Evolutionary conservation across 2,329 filamentous ascomycete genomes (phyloP), one percentile per base, ranked within the genome.

Genomic region (Juglanconis juglandina): DNA sequence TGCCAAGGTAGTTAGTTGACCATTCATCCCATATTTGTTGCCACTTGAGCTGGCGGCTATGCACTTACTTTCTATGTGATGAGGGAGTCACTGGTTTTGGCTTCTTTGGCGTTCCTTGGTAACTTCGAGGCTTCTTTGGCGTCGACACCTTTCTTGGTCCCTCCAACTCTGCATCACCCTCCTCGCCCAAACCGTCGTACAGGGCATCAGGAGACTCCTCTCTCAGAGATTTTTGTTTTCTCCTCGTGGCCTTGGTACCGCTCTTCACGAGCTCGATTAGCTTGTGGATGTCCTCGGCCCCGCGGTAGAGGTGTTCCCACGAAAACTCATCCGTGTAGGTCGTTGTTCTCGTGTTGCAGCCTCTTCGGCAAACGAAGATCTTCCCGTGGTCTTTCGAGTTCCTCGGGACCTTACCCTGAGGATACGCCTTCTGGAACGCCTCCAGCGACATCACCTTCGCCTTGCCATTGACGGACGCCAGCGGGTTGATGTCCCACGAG

Each of bases 301-400:
- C 87, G 0, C 78, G 79, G 67, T 91, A 96, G 2, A 96, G 76
- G 48, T 96, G 86, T 70, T 97, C 92, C 95, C 95, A 99, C 1
- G 84, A 73, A 66, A 99, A 96, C 68, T 97, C 92, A 13, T 95
- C 87, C 0, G 94, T 97, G 71, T 98, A 99, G 30, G 87, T 92
- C 24, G 92, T 89, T 32, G 93, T 96, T 61, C 92, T 82, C 11
- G 91, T 90, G 70, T 96, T 96, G 69, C 93, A 96, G 30, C 92
- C 95, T 71, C 94, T 82, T 55, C 93, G 87, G 70, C 95, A 98
- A 53, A 98, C 77, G 69, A 98, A 98, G 17, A 90, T 87, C 75
- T 96, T 97, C 65, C 91, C 92, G 70, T 85, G 87, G 67, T 93
- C 89, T 56, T 84, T 84, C 2, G 90, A 87, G 52, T 81, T 86